These are phyloP conservation scores for Fragaria vesca DNA, from an alignment of 306 rosid genomes.

Conservation along the genomic window DNA sequence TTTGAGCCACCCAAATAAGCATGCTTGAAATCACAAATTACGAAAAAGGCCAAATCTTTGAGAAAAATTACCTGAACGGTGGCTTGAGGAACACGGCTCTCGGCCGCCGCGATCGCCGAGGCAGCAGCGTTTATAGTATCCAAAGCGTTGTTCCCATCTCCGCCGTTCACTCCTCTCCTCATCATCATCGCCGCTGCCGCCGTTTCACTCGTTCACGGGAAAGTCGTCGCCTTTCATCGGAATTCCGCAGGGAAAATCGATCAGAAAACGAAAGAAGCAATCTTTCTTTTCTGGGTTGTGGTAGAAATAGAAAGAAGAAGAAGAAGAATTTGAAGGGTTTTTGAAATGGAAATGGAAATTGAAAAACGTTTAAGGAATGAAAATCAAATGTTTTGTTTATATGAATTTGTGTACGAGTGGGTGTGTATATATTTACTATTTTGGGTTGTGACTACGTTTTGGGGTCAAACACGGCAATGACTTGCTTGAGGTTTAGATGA, in stretches of 20 bases:
- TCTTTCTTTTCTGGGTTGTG: background rate
- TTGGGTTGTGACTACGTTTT: constrained; percentile 20
- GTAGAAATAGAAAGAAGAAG: background rate
- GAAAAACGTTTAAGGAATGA: background rate
- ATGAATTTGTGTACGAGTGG: background rate
- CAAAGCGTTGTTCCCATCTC: constrained; percentile 48
- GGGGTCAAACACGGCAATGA: constrained; percentile 95
- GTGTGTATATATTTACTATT: background rate
- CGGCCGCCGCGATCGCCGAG: constrained; percentile 65
- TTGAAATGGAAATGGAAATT: background rate
- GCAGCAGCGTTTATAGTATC: constrained; percentile 97
- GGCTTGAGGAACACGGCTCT: constrained; percentile 58
- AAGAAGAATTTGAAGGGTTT: background rate
- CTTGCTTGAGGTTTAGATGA: constrained; percentile 13
- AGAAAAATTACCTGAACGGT: constrained; percentile 46
- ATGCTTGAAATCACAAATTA: background rate
- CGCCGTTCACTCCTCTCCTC: constrained; percentile 50
- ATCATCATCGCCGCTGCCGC: constrained; percentile 25
- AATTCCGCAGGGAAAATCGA: constrained; percentile 9
- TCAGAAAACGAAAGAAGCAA: constrained; percentile 3
- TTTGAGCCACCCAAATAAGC: background rate
- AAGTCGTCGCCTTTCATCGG: background rate
- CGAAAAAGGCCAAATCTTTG: background rate
- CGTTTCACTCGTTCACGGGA: constrained; percentile 15
- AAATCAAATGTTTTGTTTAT: background rate